A percentile compares a stretch with the other conserved stretches of the same genome.
These are phyloP conservation scores for Tetratostichococcus sp. DNA, from an alignment of 139 green algal species.

Conservation along the genomic window DNA sequence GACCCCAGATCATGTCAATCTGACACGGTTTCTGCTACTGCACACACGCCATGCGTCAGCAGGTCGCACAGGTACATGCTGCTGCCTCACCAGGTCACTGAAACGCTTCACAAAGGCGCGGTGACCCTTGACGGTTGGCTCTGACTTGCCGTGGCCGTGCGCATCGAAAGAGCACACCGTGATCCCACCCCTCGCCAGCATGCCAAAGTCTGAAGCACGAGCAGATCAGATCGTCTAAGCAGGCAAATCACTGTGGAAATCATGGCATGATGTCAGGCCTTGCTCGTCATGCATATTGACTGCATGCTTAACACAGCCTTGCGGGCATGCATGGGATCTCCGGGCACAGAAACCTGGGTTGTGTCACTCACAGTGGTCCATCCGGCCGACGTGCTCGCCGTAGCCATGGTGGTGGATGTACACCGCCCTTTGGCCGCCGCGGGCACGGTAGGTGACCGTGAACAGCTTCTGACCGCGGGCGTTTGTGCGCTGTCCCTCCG, in stretches of 20 bases:
- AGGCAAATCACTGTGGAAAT: too few species aligned
- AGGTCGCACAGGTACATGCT: not conserved
- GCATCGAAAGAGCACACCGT: slow-evolving; percentile 38
- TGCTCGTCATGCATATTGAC: too few species aligned
- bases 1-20: too few species aligned
- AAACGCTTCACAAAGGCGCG: slow-evolving; percentile 24
- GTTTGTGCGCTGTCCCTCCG: not conserved
- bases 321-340: too few species aligned
- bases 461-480: not conserved
- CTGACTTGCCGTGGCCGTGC: slow-evolving; percentile 33
- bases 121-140: slow-evolving; percentile 8
- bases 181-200: slow-evolving; percentile 34
- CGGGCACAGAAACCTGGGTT: too few species aligned
- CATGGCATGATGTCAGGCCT: too few species aligned
- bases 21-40: too few species aligned
- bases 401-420: not conserved
- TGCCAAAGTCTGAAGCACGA: not conserved
- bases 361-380: not conserved
- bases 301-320: too few species aligned
- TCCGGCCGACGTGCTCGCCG: not conserved
- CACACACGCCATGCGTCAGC: too few species aligned
- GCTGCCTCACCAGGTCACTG: slow-evolving; percentile 21
- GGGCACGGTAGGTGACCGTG: not conserved
- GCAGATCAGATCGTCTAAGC: too few species aligned
- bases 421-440: not conserved